Conservation (phyloP, 345 rosid genomes). For the Arabidopsis suecica region DNA sequence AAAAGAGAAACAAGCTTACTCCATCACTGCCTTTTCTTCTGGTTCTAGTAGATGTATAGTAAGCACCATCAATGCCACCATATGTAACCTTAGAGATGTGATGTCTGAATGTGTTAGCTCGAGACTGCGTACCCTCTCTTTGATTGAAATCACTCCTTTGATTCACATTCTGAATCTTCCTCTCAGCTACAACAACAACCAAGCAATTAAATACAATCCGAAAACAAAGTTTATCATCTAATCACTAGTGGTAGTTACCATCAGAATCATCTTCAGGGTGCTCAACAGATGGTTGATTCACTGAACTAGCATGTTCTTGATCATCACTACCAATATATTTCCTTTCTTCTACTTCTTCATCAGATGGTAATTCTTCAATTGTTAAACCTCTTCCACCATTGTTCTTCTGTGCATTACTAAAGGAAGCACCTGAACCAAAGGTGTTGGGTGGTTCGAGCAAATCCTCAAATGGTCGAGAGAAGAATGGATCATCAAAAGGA, state of each 20-base stretch:
- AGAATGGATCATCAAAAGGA: conserved; percentile 81
- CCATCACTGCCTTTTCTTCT: conserved; percentile 73
- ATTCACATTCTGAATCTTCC: conserved; percentile 45
- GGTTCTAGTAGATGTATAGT: conserved; percentile 67
- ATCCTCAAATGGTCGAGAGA: conserved; percentile 62
- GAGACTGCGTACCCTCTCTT: conserved; percentile 45
- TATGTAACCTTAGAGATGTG: conserved; percentile 67
- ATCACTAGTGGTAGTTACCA: conserved; percentile 47
- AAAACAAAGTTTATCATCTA: not conserved
- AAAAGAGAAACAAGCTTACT: conserved; percentile 48
- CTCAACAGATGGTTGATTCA: conserved; percentile 62
- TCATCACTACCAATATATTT: conserved; percentile 26
- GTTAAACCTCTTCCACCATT: conserved; percentile 48
- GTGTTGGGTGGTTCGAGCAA: conserved; percentile 39
- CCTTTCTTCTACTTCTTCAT: conserved; percentile 53
- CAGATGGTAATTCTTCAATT: conserved; percentile 71
- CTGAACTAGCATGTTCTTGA: conserved; percentile 28
- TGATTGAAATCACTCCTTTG: conserved; percentile 35
- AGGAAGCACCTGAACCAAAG: conserved; percentile 38
- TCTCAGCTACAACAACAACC: conserved; percentile 46
- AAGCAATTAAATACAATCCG: not conserved
- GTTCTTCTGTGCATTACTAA: conserved; percentile 31
- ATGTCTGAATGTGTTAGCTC: conserved; percentile 47
- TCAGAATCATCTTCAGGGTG: conserved; percentile 67
- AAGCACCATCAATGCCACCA: conserved; percentile 87